Percentiles rank a stretch among this genome's conserved stretches.
Conservation (phyloP, 768 basidiomycete species). For the Boletus reticuloceps region DNA sequence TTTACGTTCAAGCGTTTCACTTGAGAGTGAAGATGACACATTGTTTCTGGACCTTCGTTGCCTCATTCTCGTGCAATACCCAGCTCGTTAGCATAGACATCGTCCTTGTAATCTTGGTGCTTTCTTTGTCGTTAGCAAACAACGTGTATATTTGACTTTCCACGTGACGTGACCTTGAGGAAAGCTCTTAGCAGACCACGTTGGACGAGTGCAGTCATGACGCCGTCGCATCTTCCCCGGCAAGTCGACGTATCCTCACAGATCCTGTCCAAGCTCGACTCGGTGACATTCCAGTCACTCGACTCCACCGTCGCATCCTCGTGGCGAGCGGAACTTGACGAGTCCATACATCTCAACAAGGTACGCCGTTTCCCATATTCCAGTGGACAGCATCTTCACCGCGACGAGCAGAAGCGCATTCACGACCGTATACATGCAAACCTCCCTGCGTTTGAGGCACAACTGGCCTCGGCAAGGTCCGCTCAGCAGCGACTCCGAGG, state of each 20-base stretch:
- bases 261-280: slow-evolving; percentile 68
- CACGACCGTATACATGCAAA: slow-evolving; percentile 70
- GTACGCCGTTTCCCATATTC: slow-evolving; percentile 36
- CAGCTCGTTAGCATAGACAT: slow-evolving; percentile 27
- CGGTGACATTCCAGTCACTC: slow-evolving; percentile 54
- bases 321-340: slow-evolving; percentile 73
- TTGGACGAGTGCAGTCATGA: slow-evolving; percentile 47
- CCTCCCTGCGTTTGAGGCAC: slow-evolving; percentile 59
- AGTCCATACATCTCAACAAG: slow-evolving; percentile 68
- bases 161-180: slow-evolving; percentile 18
- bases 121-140: slow-evolving; percentile 13
- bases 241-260: slow-evolving; percentile 69
- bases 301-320: slow-evolving; percentile 59
- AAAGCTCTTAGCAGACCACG: too few relatives aligned
- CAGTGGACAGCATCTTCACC: slow-evolving; percentile 2
- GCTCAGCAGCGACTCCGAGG: slow-evolving; percentile 57
- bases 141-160: slow-evolving; percentile 11
- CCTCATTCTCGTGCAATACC: slow-evolving; percentile 21
- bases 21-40: slow-evolving; percentile 8
- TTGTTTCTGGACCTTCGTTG: neutral
- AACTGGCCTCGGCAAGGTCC: slow-evolving; percentile 59
- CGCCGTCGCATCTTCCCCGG: slow-evolving; percentile 72
- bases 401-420: slow-evolving; percentile 52
- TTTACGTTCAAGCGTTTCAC: slow-evolving; percentile 84
- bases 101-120: slow-evolving; percentile 25